Evolutionary conservation across 805 yeast species (phyloP).

Genomic region (Kazachstania psychrophila): DNA sequence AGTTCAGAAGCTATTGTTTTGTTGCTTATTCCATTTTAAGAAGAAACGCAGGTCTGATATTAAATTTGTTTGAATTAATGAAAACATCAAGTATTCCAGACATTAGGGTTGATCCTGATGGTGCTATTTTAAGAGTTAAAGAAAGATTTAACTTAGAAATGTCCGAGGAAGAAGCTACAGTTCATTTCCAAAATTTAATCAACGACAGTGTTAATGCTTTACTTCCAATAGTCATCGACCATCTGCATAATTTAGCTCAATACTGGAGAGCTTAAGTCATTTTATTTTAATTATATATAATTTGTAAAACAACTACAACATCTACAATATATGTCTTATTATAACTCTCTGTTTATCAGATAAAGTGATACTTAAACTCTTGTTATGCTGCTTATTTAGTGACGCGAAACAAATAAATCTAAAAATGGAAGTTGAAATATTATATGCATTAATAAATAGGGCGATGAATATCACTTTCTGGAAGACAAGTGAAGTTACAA

Average conservation of each 20-base stretch:
- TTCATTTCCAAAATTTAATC: constrained; percentile 88
- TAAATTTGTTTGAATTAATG: constrained; percentile 90
- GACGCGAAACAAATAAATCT: too few species aligned
- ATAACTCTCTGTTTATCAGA: too few species aligned
- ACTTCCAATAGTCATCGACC: constrained; percentile 88
- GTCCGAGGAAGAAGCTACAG: constrained; percentile 92
- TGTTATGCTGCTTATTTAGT: too few species aligned
- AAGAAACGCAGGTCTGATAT: constrained; percentile 78
- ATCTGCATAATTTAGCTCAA: constrained; percentile 91
- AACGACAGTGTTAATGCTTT: constrained; percentile 92
- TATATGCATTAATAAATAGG: too few species aligned
- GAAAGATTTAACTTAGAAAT: constrained; percentile 90
- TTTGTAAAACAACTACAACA: too few species aligned
- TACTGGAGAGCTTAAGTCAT: constrained; percentile 83
- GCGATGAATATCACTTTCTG: too few species aligned
- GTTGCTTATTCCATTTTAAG: constrained; percentile 87
- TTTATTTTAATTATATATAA: too few species aligned
- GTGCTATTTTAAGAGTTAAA: constrained; percentile 82
- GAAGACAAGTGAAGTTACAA: too few species aligned
- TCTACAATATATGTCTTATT: too few species aligned
- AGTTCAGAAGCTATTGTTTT: constrained; percentile 87
- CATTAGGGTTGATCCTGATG: constrained; percentile 70
- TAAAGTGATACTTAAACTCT: too few species aligned
- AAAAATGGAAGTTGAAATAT: too few species aligned
- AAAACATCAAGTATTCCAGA: constrained; percentile 89